Evolutionary conservation across 768 basidiomycete genomes (phyloP), one percentile per base, ranked within the genome.

Genomic region (Zangia roseola): DNA sequence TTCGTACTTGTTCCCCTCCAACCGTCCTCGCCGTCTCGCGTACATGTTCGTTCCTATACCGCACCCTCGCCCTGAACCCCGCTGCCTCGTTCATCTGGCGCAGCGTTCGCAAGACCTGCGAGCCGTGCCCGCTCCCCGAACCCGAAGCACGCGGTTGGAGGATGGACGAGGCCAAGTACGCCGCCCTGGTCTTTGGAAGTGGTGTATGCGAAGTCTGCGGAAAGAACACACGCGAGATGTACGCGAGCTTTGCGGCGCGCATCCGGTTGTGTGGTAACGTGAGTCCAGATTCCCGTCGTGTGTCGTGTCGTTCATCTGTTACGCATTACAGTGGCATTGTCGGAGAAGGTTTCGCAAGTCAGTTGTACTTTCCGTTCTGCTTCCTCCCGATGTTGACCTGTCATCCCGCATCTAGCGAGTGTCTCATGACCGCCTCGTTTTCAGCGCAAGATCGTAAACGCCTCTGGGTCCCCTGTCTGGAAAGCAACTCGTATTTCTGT

Each of bases 1-100:
- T 79, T 7, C 67, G 69, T 42, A 78, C 78, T 0, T 51, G 64
- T 5, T 84, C 82, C 0, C 75, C 83, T 2, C 71, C 71, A 41
- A 80, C 82, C 50, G 68, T 86, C 12, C 73, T 88, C 31, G 74
- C 84, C 2, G 66, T 86, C 6, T 73, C 84, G 10, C 77, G 83
- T 7, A 77, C 76, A 33, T 82, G 73, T 71, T 81, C 79, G 50
- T 73, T 68, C 51, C 70, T 86, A 10, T 78, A 79, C 57, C 58
- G 57, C 3, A 75, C 77, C 0, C 72, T 88, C 4, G 68, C 76
- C 2, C 63, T 66, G 39, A 73, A 74, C 19, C 65, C 69, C 7
- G 56, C 73, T 4, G 74, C 76, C 0, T 59, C 63, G 4, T 83
- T 72, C 59, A 82, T 89, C 40, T 89, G 86, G 86, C 76, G 75